Evolutionary conservation across 2,329 filamentous ascomycete genomes (phyloP).

Genomic region (Aspergillus sp.): DNA sequence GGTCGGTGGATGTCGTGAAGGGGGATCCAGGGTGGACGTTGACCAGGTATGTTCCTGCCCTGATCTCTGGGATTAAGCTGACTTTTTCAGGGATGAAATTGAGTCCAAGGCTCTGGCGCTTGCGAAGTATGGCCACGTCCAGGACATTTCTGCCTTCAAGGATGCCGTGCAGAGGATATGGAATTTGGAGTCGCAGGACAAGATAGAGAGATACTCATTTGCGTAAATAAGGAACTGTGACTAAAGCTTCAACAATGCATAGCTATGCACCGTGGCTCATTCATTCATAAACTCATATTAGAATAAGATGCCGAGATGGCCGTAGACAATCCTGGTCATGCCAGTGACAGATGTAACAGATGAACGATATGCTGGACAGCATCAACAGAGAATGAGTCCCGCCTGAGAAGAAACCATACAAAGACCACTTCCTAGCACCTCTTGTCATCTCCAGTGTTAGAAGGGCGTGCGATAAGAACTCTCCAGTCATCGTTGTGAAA

Average conservation of each 20-base stretch:
- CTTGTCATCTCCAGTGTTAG: too few relatives aligned
- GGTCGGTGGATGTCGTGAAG: conserved; percentile 26
- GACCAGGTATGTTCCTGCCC: conserved; percentile 21
- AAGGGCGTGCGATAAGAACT: not conserved
- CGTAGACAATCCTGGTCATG: too few relatives aligned
- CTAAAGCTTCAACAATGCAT: not conserved
- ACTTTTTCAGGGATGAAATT: not conserved
- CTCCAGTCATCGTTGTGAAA: not conserved
- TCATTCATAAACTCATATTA: too few relatives aligned
- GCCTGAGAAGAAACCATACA: too few relatives aligned
- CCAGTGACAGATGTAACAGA: too few relatives aligned
- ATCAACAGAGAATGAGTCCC: too few relatives aligned
- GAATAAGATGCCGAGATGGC: too few relatives aligned
- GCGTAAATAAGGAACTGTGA: not conserved
- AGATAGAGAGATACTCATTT: not conserved
- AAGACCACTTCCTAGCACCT: too few relatives aligned
- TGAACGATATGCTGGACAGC: too few relatives aligned
- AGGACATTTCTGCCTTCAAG: not conserved
- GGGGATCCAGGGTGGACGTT: conserved; percentile 29
- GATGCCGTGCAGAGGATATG: not conserved
- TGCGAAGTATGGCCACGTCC: not conserved
- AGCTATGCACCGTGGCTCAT: too few relatives aligned
- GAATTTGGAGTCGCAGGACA: not conserved
- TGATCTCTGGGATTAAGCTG: too few relatives aligned
- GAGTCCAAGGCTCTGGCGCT: not conserved